These are phyloP conservation scores for Penicillium goetzii DNA, from an alignment of 495 filamentous ascomycete genomes.

Conservation along the genomic window DNA sequence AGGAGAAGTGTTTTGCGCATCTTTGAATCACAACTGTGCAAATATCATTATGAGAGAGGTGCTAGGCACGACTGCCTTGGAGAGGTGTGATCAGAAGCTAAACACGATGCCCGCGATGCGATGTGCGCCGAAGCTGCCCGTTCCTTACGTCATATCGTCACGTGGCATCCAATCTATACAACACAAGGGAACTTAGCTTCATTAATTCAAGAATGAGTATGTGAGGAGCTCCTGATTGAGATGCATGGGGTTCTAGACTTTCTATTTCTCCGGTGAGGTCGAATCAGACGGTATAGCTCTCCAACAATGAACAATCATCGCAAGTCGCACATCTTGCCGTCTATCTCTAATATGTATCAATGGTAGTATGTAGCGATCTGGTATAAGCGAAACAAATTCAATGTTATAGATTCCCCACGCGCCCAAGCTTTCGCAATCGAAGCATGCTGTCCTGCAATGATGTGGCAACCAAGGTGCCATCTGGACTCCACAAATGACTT, in stretches of 20 bases:
- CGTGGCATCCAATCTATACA: neutral
- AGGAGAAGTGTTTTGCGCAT: slow-evolving; percentile 91
- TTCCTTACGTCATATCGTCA: slow-evolving; percentile 15
- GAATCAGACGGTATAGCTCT: neutral
- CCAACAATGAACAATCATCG: neutral
- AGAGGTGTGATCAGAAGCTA: slow-evolving; percentile 2
- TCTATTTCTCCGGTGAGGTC: neutral
- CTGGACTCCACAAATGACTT: slow-evolving; percentile 65
- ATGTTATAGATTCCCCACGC: slow-evolving; percentile 33
- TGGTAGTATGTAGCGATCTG: neutral
- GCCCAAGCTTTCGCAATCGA: slow-evolving; percentile 27
- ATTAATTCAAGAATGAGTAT: neutral
- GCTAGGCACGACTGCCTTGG: slow-evolving; percentile 3
- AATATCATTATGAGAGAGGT: slow-evolving; percentile 8
- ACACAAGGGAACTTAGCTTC: neutral
- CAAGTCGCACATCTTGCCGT: neutral
- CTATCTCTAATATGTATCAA: neutral
- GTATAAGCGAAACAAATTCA: neutral
- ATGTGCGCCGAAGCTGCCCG: neutral
- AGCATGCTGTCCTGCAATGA: slow-evolving; percentile 66
- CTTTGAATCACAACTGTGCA: slow-evolving; percentile 9
- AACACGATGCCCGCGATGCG: neutral
- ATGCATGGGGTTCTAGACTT: neutral
- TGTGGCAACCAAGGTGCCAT: slow-evolving; percentile 63
- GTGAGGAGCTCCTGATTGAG: neutral